These are phyloP conservation scores for Musa schizocarpa DNA, from an alignment of 176 grass and related monocot genomes.

Conservation along the genomic window DNA sequence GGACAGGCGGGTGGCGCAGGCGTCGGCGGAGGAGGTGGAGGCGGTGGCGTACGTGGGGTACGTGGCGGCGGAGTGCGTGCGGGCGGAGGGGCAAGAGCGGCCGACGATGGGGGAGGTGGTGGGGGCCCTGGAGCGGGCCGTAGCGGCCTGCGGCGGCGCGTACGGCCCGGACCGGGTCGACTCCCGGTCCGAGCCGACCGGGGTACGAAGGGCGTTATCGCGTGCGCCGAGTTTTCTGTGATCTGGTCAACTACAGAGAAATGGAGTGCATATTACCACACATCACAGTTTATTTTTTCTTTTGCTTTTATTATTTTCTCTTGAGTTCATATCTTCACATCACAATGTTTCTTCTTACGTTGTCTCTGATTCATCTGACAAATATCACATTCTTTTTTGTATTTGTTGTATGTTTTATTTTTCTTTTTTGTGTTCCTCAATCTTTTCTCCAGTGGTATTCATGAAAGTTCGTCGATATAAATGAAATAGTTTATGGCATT, in stretches of 20 bases:
- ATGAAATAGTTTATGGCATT: too few relatives aligned
- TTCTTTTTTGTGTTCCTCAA: background rate
- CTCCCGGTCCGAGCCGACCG: background rate
- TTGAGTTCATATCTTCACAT: background rate
- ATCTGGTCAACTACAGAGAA: background rate
- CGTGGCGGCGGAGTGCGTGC: slow-evolving; percentile 61
- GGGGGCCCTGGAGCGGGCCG: slow-evolving; percentile 64
- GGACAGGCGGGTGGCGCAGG: slow-evolving; percentile 37
- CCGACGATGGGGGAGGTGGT: slow-evolving; percentile 79
- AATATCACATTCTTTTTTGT: slow-evolving; percentile 1
- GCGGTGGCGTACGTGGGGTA: slow-evolving; percentile 55
- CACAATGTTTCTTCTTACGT: too few relatives aligned
- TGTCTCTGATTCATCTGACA: slow-evolving; percentile 1
- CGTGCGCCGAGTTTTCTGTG: slow-evolving; percentile 5
- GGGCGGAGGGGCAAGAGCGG: slow-evolving; percentile 30
- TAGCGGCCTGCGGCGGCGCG: slow-evolving; percentile 39
- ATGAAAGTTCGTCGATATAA: background rate
- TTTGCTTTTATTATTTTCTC: background rate
- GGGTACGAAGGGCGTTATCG: background rate
- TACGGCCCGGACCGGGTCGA: background rate
- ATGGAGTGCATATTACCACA: background rate
- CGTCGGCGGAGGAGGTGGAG: slow-evolving; percentile 35
- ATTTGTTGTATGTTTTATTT: too few relatives aligned
- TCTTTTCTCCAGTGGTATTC: background rate
- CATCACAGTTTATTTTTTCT: background rate